Evolutionary conservation across 768 basidiomycete genomes (phyloP), one percentile per base, ranked within the genome.

Genomic region (Mycena latifolia): DNA sequence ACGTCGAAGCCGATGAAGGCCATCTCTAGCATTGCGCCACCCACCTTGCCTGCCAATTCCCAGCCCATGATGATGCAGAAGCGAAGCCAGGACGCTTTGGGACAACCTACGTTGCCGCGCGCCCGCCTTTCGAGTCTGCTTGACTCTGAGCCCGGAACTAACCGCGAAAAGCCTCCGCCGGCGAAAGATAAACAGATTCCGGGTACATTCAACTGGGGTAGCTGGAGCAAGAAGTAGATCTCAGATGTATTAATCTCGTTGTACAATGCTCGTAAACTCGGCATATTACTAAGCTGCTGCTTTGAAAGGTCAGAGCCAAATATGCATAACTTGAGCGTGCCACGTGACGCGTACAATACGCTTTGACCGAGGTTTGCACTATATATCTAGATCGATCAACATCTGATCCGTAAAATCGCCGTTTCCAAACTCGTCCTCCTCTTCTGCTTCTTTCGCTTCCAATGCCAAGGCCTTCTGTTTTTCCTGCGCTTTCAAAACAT

Each of bases 401-500:
- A 88, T 84, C 52, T 78, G 82, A 70, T 93, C 90, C 27, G 85
- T 83, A 61, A 93, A 83, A 15, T 89, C 92, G 3, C 88, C 90
- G 68, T 91, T 88, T 9, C 83, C 87, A 70, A 88, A 39, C 45
- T 85, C 85, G 37, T 85, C 45, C 10, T 46, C 84, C 28, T 56
- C 84, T 27, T 56, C 73, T 57, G 71, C 66, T 71, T 75, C 76
- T 64, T 83, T 86, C 28, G 81, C 77, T 63, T 86, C 80, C 25
- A 87, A 69, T 45, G 84, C 87, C 22, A 90, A 83, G 52, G 87
- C 92, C 75, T 86, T 89, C 70, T 95, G 93, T 73, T 92, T 92
- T 35, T 85, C 85, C 76, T 98, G 96, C 47, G 91, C 91, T 76
- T 89, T 92, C 72, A 94, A 87, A 17, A 99, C 86, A 76, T 99